These are phyloP conservation scores for Yamadazyma diddensiae DNA, from an alignment of 1,139 yeast species.

Conservation along the genomic window DNA sequence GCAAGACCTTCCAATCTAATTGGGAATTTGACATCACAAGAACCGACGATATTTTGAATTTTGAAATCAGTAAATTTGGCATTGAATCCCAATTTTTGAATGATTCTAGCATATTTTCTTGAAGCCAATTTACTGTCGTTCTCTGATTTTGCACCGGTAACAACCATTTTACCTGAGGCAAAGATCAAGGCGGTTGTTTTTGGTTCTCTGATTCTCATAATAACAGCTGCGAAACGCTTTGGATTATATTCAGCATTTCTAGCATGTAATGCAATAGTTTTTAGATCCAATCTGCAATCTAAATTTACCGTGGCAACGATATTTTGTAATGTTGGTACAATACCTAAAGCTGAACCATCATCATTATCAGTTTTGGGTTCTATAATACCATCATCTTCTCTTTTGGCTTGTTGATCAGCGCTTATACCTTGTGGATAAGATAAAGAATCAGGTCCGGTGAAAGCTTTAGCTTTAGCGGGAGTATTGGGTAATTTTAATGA, in stretches of 20 bases:
- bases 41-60: conserved; percentile 97
- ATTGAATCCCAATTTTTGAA: conserved; percentile 95
- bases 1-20: conserved; percentile 97
- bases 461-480: conserved; percentile 77
- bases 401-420: conserved; percentile 19
- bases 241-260: conserved; percentile 99
- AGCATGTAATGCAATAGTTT: conserved; percentile 96
- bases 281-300: conserved; percentile 92
- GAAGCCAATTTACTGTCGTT: conserved; percentile 97
- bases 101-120: conserved; percentile 95
- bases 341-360: conserved; percentile 81
- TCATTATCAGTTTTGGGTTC: conserved; percentile 51
- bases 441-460: conserved; percentile 65
- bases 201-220: conserved; percentile 99
- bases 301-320: conserved; percentile 97
- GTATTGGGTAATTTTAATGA: conserved; percentile 74
- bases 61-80: conserved; percentile 96
- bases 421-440: conserved; percentile 56
- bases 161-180: conserved; percentile 99
- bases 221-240: conserved; percentile 97
- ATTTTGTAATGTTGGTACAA: conserved; percentile 93
- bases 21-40: conserved; percentile 97
- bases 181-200: conserved; percentile 96
- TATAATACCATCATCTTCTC: conserved; percentile 31
- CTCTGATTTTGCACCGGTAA: conserved; percentile 98